Conservation (phyloP, 1,284 basidiomycete genomes). For the Apiotrichum domesticum region DNA sequence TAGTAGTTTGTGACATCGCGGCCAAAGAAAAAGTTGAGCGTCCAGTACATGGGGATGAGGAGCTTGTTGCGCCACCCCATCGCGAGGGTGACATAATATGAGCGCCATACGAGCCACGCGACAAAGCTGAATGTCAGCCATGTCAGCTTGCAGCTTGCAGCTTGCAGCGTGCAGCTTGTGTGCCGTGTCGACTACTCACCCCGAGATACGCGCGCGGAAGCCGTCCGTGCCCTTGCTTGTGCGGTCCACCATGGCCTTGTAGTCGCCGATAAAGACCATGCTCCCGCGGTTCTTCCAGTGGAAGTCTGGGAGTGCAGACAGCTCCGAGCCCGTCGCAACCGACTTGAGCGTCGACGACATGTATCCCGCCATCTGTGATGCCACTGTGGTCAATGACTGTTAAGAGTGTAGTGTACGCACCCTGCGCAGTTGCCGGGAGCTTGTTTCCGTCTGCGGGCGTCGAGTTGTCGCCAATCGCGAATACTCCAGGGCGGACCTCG, state of each 20-base stretch:
- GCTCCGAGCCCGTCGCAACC: constrained; percentile 51
- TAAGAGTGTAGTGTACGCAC: neutral
- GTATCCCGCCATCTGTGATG: constrained; percentile 72
- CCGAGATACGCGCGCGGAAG: constrained; percentile 60
- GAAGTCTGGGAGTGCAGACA: constrained; percentile 52
- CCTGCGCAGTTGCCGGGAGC: constrained; percentile 76
- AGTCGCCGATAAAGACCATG: constrained; percentile 73
- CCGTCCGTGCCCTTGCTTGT: constrained; percentile 51
- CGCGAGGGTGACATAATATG: constrained; percentile 55
- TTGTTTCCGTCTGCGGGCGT: constrained; percentile 55
- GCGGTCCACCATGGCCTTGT: constrained; percentile 71
- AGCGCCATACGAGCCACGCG: constrained; percentile 48
- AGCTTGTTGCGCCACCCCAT: constrained; percentile 70
- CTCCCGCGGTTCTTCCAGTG: constrained; percentile 65
- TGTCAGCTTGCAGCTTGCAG: too few relatives aligned
- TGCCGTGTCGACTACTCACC: constrained; percentile 30
- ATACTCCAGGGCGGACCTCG: constrained; percentile 63
- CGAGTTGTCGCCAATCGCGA: constrained; percentile 75
- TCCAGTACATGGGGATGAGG: constrained; percentile 60
- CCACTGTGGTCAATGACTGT: constrained; percentile 53
- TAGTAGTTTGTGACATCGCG: constrained; percentile 72
- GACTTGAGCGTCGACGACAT: constrained; percentile 63
- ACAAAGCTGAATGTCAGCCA: constrained; percentile 10
- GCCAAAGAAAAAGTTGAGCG: constrained; percentile 60
- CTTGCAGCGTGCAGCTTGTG: too few relatives aligned